phyloP scores from a whole-genome alignment of 75 land plant species.

The Cupressus sempervirens region DNA sequence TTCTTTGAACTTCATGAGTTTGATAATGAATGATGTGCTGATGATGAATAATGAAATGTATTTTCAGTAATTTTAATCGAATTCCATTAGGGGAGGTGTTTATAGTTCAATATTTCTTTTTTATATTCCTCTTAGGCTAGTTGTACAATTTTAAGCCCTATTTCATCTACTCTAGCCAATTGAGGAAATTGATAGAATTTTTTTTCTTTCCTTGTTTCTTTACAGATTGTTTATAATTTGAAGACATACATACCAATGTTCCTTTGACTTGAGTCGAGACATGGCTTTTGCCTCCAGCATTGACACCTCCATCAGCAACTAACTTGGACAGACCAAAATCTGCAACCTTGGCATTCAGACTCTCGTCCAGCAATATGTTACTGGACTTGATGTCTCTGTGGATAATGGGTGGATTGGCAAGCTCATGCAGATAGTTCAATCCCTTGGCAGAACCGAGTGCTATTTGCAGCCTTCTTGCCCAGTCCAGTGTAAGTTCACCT shows the following conservation, averaged over 20 bases:
- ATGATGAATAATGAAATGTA: too few relatives aligned
- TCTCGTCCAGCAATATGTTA: slow-evolving; percentile 71
- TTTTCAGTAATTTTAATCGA: too few relatives aligned
- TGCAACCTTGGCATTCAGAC: slow-evolving; percentile 71
- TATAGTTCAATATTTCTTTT: too few relatives aligned
- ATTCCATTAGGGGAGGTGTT: too few relatives aligned
- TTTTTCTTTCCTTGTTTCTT: too few relatives aligned
- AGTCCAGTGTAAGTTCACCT: slow-evolving; percentile 47
- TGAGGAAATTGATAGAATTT: too few relatives aligned
- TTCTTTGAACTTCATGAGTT: too few relatives aligned
- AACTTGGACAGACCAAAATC: slow-evolving; percentile 79
- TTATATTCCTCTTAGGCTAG: too few relatives aligned
- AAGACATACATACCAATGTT: slow-evolving; percentile 42
- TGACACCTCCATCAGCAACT: slow-evolving; percentile 19
- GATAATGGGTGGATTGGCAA: slow-evolving; percentile 77
- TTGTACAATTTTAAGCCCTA: too few relatives aligned
- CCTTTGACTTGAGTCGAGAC: slow-evolving; percentile 83
- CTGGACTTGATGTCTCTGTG: slow-evolving; percentile 79
- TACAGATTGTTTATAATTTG: too few relatives aligned
- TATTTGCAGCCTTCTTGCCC: slow-evolving; percentile 63
- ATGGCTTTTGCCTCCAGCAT: slow-evolving; percentile 34
- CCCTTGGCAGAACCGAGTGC: slow-evolving; percentile 81
- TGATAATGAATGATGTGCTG: too few relatives aligned
- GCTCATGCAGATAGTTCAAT: slow-evolving; percentile 67
- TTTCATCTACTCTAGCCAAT: too few relatives aligned